These are phyloP conservation scores for Vigna radiata DNA, from an alignment of 306 rosid species.

Conservation along the genomic window DNA sequence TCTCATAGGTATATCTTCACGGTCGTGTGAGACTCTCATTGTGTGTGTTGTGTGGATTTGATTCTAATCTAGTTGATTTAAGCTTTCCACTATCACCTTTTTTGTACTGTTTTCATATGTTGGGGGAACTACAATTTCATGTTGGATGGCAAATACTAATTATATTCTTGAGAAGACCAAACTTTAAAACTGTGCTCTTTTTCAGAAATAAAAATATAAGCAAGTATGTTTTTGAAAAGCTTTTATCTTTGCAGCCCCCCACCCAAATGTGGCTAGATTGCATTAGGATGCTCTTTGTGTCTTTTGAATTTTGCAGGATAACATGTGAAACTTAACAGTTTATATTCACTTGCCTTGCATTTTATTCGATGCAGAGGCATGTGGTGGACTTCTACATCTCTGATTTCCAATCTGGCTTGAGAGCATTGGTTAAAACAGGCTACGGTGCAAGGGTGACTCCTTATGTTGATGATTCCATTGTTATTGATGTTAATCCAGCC, in stretches of 20 bases:
- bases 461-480: constrained; percentile 81
- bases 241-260: neutral
- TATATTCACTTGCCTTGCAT: constrained; percentile 23
- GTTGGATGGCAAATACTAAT: neutral
- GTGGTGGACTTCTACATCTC: constrained; percentile 95
- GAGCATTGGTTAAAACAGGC: constrained; percentile 95
- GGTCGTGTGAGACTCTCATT: constrained; percentile 13
- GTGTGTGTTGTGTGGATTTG: neutral
- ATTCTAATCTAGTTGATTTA: neutral
- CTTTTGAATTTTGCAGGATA: constrained; percentile 24
- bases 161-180: constrained; percentile 6
- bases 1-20: neutral
- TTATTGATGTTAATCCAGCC: constrained; percentile 73
- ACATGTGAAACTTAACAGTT: neutral
- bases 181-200: neutral
- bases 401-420: constrained; percentile 94
- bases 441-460: constrained; percentile 95
- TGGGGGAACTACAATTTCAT: constrained; percentile 2
- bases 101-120: constrained; percentile 25
- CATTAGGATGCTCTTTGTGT: constrained; percentile 13
- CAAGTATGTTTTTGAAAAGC: neutral
- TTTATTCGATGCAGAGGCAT: constrained; percentile 66
- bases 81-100: constrained; percentile 4
- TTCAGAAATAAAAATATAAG: neutral
- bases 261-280: constrained; percentile 14